Conservation (phyloP, 768 basidiomycete species). For the Termitomyces sp. region DNA sequence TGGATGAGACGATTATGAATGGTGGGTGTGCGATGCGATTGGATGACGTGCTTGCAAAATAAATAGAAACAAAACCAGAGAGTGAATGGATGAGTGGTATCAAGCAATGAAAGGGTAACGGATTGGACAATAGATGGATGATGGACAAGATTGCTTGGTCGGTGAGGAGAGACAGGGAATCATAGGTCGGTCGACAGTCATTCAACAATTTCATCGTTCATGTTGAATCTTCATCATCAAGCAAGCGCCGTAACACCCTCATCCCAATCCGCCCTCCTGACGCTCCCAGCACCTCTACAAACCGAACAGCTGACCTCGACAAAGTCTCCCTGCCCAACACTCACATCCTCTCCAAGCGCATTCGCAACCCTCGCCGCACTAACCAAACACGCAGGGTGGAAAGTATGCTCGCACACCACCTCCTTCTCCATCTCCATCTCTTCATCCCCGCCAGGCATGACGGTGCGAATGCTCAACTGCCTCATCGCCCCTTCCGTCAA, state of each 20-base stretch:
- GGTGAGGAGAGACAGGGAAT: neutral
- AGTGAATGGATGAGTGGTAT: neutral
- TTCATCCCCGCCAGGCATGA: constrained; percentile 9
- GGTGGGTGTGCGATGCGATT: neutral
- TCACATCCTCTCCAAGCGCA: constrained; percentile 51
- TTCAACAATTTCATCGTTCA: neutral
- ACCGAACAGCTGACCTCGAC: constrained; percentile 75
- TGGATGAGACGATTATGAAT: neutral
- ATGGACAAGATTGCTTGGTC: neutral
- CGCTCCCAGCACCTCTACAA: constrained; percentile 58
- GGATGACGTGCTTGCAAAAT: neutral
- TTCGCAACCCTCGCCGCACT: constrained; percentile 46
- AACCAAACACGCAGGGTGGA: constrained; percentile 73
- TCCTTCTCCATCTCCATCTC: constrained; percentile 7
- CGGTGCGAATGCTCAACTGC: constrained; percentile 32
- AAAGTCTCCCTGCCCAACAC: constrained; percentile 19
- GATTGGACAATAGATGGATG: neutral
- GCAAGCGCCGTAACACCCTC: constrained; percentile 29
- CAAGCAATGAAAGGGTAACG: constrained; percentile 1
- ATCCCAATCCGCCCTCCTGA: constrained; percentile 58
- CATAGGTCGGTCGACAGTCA: neutral
- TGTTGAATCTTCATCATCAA: neutral
- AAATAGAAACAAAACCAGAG: neutral
- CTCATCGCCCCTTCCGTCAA: constrained; percentile 21
- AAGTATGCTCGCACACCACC: constrained; percentile 55